These are phyloP conservation scores for Mallotus japonicus DNA, from an alignment of 441 rosid genomes.

Conservation along the genomic window DNA sequence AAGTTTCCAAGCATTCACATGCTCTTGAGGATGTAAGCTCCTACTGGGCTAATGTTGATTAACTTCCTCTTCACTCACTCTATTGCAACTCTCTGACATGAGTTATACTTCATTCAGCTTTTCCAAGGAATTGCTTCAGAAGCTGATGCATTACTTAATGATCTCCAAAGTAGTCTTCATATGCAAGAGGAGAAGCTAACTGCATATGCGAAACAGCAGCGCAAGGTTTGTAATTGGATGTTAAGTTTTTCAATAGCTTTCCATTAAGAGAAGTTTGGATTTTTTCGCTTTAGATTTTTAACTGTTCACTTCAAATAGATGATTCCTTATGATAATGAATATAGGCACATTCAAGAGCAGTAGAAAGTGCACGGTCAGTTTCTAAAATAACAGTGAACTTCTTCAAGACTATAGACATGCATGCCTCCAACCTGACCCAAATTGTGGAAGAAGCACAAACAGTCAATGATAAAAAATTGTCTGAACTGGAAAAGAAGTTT, in stretches of 20 bases:
- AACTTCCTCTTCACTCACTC: conserved; percentile 15
- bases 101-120: conserved; percentile 52
- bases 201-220: conserved; percentile 78
- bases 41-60: neutral
- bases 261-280: conserved; percentile 4
- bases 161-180: conserved; percentile 80
- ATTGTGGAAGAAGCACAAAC: conserved; percentile 82
- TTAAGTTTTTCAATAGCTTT: conserved; percentile 1
- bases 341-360: conserved; percentile 87
- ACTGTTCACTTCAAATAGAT: neutral
- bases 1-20: conserved; percentile 80
- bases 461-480: conserved; percentile 66
- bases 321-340: conserved; percentile 19
- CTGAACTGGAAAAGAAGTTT: conserved; percentile 81
- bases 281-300: neutral
- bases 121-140: conserved; percentile 83
- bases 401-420: conserved; percentile 66
- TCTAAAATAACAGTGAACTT: conserved; percentile 72
- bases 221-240: conserved; percentile 47
- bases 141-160: conserved; percentile 80
- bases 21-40: conserved; percentile 76
- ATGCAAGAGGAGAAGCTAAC: conserved; percentile 79
- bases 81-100: neutral
- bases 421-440: conserved; percentile 64
- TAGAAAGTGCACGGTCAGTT: conserved; percentile 74